Percentiles rank a stretch among this genome's conserved stretches.
These are phyloP conservation scores for Coemansia sp. DNA, from an alignment of 192 early-diverging fungal genomes.

Conservation along the genomic window DNA sequence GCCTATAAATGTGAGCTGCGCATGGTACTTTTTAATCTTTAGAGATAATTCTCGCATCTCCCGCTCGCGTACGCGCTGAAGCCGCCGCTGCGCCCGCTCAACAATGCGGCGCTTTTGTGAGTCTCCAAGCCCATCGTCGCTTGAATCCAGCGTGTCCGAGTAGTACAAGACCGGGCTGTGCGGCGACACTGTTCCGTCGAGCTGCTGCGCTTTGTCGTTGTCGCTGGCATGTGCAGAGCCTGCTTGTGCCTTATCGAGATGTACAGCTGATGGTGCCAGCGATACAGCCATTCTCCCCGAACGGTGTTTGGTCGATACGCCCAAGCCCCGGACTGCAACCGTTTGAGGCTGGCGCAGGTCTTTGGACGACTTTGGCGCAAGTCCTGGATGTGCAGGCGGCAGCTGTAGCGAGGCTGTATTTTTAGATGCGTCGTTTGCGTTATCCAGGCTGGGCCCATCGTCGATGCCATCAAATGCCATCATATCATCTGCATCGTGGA, in stretches of 20 bases:
- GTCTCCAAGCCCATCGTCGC: conserved; percentile 20
- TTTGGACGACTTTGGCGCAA: conserved; percentile 3
- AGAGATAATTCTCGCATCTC: conserved; percentile 43
- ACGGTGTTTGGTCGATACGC: not conserved
- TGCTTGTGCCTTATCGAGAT: not conserved
- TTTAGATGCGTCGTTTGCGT: not conserved
- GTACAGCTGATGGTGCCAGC: conserved; percentile 1
- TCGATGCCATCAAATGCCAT: not conserved
- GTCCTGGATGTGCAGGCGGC: conserved; percentile 37
- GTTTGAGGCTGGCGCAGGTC: conserved; percentile 7
- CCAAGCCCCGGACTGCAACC: conserved; percentile 10
- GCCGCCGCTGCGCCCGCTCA: conserved; percentile 11
- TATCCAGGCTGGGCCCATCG: not conserved
- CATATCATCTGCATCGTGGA: conserved; percentile 13
- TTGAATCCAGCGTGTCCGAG: conserved; percentile 22
- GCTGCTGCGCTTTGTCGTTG: too few relatives aligned
- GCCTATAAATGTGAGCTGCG: conserved; percentile 38
- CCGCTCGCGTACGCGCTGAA: conserved; percentile 32
- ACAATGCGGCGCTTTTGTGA: conserved; percentile 8
- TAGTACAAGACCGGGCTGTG: conserved; percentile 24
- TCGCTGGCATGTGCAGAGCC: not conserved
- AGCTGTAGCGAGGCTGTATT: not conserved
- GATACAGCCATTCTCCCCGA: not conserved
- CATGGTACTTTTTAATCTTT: conserved; percentile 43
- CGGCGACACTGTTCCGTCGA: conserved; percentile 3